phyloP scores from a whole-genome alignment of 1,284 basidiomycete genomes.

The Tremellales sp. region DNA sequence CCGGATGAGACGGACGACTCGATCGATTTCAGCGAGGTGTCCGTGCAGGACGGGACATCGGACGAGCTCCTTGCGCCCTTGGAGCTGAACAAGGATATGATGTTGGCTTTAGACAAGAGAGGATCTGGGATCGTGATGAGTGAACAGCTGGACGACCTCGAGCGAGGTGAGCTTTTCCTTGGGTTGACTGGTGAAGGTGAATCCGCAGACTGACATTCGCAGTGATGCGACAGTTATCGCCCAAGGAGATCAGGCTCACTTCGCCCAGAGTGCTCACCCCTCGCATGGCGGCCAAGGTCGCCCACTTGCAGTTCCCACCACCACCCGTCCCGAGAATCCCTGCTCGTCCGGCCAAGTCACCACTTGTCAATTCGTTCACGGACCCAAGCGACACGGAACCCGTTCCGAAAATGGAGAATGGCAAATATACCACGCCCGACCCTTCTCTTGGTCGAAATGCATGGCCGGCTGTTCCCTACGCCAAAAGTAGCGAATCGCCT shows the following conservation, averaged over 20 bases:
- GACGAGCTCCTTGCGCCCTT: constrained; percentile 35
- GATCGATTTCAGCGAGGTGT: constrained; percentile 1
- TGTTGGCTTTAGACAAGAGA: constrained; percentile 32
- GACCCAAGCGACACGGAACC: constrained; percentile 1
- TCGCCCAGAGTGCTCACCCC: constrained; percentile 31
- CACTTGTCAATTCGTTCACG: neutral
- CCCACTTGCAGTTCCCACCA: constrained; percentile 8
- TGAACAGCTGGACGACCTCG: constrained; percentile 44
- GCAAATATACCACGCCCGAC: neutral
- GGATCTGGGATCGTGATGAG: constrained; percentile 46
- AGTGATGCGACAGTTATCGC: constrained; percentile 46
- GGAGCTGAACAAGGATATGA: constrained; percentile 7
- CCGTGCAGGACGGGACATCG: neutral
- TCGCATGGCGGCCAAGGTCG: constrained; percentile 32
- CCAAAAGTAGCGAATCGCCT: constrained; percentile 11
- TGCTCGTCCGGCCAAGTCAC: constrained; percentile 6
- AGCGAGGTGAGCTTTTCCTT: constrained; percentile 31
- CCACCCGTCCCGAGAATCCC: constrained; percentile 7
- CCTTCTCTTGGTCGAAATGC: constrained; percentile 5
- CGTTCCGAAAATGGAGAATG: neutral
- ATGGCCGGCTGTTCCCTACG: constrained; percentile 27
- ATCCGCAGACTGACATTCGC: constrained; percentile 1
- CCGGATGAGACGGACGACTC: constrained; percentile 4
- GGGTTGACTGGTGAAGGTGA: neutral
- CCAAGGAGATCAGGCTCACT: constrained; percentile 40